These are phyloP conservation scores for Neurospora sp. DNA, from an alignment of 495 filamentous ascomycete genomes.

Conservation along the genomic window DNA sequence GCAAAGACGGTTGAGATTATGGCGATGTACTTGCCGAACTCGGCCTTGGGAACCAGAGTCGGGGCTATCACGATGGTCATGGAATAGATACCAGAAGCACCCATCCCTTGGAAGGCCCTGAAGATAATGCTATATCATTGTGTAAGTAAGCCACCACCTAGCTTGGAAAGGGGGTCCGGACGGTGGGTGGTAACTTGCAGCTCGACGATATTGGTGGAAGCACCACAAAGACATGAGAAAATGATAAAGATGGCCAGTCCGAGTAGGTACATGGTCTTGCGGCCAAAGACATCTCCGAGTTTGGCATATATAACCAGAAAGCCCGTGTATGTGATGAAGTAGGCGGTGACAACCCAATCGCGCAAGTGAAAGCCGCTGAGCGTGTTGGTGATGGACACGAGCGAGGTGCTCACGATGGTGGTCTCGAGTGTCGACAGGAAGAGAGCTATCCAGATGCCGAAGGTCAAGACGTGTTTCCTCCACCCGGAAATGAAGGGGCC, in stretches of 20 bases:
- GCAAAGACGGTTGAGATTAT: conserved; percentile 38
- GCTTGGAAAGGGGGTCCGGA: not conserved
- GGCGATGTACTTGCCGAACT: conserved; percentile 35
- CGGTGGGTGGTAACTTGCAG: conserved; percentile 27
- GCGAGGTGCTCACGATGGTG: conserved; percentile 48
- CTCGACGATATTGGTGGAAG: conserved; percentile 31
- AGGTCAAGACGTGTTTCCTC: not conserved
- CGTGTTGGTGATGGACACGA: conserved; percentile 45
- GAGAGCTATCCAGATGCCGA: not conserved
- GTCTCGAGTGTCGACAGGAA: conserved; percentile 38
- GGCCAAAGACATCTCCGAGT: conserved; percentile 42
- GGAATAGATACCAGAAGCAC: conserved; percentile 43
- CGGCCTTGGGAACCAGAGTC: conserved; percentile 35
- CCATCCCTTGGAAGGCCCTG: conserved; percentile 46
- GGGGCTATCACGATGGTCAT: conserved; percentile 38
- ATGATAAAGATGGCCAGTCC: conserved; percentile 37
- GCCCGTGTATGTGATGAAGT: conserved; percentile 47
- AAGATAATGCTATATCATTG: conserved; percentile 35
- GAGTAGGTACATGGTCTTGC: conserved; percentile 33
- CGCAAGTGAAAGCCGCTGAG: conserved; percentile 37
- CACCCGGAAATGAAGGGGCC: not conserved
- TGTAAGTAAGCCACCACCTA: not conserved
- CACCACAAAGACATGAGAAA: conserved; percentile 45
- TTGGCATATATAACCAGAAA: conserved; percentile 45
- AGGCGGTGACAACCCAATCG: conserved; percentile 48